These are phyloP conservation scores for Tricholoma bakamatsutake DNA, from an alignment of 768 basidiomycete species.

Conservation along the genomic window DNA sequence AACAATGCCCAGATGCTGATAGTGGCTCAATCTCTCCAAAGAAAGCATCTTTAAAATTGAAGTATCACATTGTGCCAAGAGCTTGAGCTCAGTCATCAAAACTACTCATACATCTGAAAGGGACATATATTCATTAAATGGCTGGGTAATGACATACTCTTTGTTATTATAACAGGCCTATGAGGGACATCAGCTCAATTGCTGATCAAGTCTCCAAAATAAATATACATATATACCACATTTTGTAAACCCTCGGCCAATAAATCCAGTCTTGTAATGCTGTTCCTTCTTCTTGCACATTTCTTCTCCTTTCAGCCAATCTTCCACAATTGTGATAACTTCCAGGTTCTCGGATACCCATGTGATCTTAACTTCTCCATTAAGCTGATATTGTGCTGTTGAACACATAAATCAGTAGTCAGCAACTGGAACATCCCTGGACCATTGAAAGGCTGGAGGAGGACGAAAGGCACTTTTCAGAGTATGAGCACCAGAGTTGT, in stretches of 20 bases:
- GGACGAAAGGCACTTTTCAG: neutral
- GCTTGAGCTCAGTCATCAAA: neutral
- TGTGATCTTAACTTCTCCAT: neutral
- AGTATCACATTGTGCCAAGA: neutral
- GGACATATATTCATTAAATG: conserved; percentile 1
- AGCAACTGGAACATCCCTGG: neutral
- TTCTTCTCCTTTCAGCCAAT: neutral
- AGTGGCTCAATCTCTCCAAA: neutral
- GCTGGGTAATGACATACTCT: conserved; percentile 7
- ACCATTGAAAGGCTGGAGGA: neutral
- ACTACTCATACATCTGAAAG: neutral
- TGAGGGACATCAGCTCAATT: neutral
- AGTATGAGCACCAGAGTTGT: neutral
- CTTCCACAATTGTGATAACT: neutral
- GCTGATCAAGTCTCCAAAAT: neutral
- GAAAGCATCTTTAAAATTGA: neutral
- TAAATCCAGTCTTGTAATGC: conserved; percentile 3
- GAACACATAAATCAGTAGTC: neutral
- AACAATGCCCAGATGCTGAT: neutral
- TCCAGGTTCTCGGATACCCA: neutral
- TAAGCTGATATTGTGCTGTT: neutral
- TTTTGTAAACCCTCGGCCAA: conserved; percentile 7
- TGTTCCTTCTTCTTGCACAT: neutral
- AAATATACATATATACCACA: conserved; percentile 7
- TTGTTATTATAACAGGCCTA: conserved; percentile 6